Base-by-base conservation (phyloP, 2,329 filamentous ascomycete species). In the Paraphoma chrysanthemicola region DNA sequence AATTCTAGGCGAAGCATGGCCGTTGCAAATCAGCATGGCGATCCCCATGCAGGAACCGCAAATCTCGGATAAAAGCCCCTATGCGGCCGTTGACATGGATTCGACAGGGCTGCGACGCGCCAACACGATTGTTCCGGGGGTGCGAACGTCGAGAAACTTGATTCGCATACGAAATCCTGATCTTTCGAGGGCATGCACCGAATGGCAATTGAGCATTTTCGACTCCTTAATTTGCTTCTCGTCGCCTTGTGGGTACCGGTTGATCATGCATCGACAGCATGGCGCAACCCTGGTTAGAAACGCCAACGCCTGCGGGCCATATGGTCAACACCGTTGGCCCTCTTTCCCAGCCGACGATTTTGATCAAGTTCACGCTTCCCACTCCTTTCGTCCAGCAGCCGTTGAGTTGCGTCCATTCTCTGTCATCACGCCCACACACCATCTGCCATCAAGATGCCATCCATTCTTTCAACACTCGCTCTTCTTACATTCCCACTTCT, bases 51-150 rank as follows among this genome's bases (percentile, higher is more conserved):
- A 60, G 58, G 48, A 56, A 53, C 63, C 54, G 66, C 48, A 62
- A 68, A 75, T 75, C 60, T 74, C 72, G 70, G 73, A 47, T 76
- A 72, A 72, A 70, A 54, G 51, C 56, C 62, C 58, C 63, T 67
- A 70, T 68, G 59, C 57, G 63, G 56, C 55, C 54, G 49, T 38
- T 16, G 48, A 54, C 63, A 58, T 59, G 68, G 66, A 49, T 63
- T 48, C 30, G 48, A 51, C 72, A 70, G 53, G 69, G 67, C 56
- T 66, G 59, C 36, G 51, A 59, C 53, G 49, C 63, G 57, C 53
- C 54, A 53, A 44, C 39, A 57, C 56, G 16, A 50, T 47, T 23
- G 29, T 28, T 42, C 53, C 55, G 60, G 55, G 63, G 67, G 63
- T 66, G 57, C 31, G 55, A 57, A 48, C 51, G 39, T 52, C 52